Evolutionary conservation across 192 early-diverging fungal genomes (phyloP).

Genomic region (Podila epicladia): DNA sequence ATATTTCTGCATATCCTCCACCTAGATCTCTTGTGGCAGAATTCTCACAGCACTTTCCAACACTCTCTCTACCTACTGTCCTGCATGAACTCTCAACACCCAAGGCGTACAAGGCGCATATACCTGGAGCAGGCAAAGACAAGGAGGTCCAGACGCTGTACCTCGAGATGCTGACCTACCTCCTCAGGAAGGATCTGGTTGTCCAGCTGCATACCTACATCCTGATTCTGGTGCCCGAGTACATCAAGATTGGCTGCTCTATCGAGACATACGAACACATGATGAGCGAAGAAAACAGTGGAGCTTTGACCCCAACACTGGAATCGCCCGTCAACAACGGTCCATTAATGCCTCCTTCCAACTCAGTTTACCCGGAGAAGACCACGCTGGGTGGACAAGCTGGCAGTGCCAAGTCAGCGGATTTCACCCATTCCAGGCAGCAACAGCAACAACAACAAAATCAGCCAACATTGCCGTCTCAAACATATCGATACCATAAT

Average conservation of each 20-base stretch:
- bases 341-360: not conserved
- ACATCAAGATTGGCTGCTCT: conserved; percentile 58
- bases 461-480: conserved; percentile 36
- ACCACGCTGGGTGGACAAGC: conserved; percentile 7
- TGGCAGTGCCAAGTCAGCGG: conserved; percentile 46
- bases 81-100: conserved; percentile 67
- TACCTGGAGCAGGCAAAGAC: conserved; percentile 57
- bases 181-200: conserved; percentile 80
- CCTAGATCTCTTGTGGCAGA: conserved; percentile 58
- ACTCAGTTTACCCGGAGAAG: not conserved
- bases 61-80: conserved; percentile 63
- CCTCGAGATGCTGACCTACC: conserved; percentile 83
- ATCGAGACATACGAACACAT: conserved; percentile 47
- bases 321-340: conserved; percentile 16
- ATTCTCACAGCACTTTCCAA: conserved; percentile 66
- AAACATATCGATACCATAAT: conserved; percentile 47
- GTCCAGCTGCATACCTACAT: conserved; percentile 88
- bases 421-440: conserved; percentile 24
- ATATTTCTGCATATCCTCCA: conserved; percentile 33
- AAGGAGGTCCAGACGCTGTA: conserved; percentile 75
- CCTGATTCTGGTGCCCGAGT: conserved; percentile 67
- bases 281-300: conserved; percentile 36
- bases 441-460: conserved; percentile 26
- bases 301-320: conserved; percentile 29
- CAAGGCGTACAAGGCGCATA: conserved; percentile 61